Base-by-base conservation (phyloP, 257 asterid species). In the Capsicum baccatum region DNA sequence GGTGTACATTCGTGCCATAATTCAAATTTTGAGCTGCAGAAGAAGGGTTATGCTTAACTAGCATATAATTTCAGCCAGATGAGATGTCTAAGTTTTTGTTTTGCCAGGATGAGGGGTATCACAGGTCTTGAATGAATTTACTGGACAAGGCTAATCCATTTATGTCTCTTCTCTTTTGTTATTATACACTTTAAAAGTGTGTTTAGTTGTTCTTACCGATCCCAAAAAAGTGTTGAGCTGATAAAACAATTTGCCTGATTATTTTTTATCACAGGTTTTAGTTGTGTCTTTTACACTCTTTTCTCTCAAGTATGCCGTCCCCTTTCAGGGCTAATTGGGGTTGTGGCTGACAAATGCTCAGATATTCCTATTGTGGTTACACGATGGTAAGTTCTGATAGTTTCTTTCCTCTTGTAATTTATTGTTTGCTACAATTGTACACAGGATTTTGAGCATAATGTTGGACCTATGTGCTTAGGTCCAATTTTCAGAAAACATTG, bases 241-340 rank as follows among this genome's bases (percentile, higher is more conserved):
- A 67, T 67, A 16, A 42, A 39, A 39, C 3, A 16, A 9, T 42
- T 14, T 69, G 55, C 33, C 33, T 42, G 55, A 16, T 39, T 69
- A 1, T 69, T 3, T n/a, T 15, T 7, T 69, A 7, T 39, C 2
- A 42, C 16, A 33, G 14, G 15, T 33, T 69, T 16, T 42, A 42
- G 33, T 42, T 69, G 14, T 4, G 42, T 42, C 55, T 42, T 69
- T 69, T 10, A 16, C 33, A 17, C 55, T 8, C 55, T 69, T 42
- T 68, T 69, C 79, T 26, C 55, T 69, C 56, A 69, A 69, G 79
- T 69, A 69, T 69, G 79, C 42, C 55, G 9, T 69, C 55, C 39
- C 79, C 56, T 69, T 69, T 69, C 79, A 69, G 79, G 76, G 56
- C 26, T 69, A 42, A 16, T 4, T 69, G 79, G 55, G 42, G 79